These are phyloP conservation scores for Aureobasidium sp. DNA, from an alignment of 2,329 filamentous ascomycete species.

Conservation along the genomic window DNA sequence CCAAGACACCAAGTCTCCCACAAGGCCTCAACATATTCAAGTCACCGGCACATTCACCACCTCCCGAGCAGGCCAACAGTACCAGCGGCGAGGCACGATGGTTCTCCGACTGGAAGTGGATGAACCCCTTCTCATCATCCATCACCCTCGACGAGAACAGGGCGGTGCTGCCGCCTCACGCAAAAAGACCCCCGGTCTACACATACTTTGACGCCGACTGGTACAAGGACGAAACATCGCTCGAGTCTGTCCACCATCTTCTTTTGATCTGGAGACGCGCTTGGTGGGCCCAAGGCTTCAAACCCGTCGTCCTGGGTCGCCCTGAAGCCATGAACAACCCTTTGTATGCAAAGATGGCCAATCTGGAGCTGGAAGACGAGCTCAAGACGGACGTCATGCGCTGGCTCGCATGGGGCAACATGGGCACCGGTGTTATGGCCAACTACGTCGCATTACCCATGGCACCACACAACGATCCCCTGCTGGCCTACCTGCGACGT, in stretches of 20 bases:
- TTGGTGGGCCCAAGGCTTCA: slow-evolving; percentile 94
- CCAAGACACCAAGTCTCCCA: slow-evolving; percentile 25
- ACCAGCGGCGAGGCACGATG: slow-evolving; percentile 71
- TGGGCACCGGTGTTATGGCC: slow-evolving; percentile 74
- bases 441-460: slow-evolving; percentile 80
- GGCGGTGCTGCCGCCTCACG: slow-evolving; percentile 71
- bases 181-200: slow-evolving; percentile 65
- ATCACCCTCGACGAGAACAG: slow-evolving; percentile 74
- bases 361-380: slow-evolving; percentile 48
- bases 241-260: slow-evolving; percentile 67
- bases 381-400: slow-evolving; percentile 66
- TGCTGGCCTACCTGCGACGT: slow-evolving; percentile 64
- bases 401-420: slow-evolving; percentile 89
- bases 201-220: slow-evolving; percentile 75
- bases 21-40: slow-evolving; percentile 54
- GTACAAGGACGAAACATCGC: slow-evolving; percentile 54
- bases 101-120: slow-evolving; percentile 86
- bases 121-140: slow-evolving; percentile 77
- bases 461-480: slow-evolving; percentile 62
- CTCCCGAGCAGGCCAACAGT: slow-evolving; percentile 67
- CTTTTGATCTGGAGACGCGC: slow-evolving; percentile 83
- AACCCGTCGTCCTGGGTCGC: slow-evolving; percentile 68
- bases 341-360: slow-evolving; percentile 62
- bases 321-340: slow-evolving; percentile 79
- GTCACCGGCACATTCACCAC: slow-evolving; percentile 61